Base-by-base conservation (phyloP, 2,329 filamentous ascomycete species). In the Trichoderma asperellum region DNA sequence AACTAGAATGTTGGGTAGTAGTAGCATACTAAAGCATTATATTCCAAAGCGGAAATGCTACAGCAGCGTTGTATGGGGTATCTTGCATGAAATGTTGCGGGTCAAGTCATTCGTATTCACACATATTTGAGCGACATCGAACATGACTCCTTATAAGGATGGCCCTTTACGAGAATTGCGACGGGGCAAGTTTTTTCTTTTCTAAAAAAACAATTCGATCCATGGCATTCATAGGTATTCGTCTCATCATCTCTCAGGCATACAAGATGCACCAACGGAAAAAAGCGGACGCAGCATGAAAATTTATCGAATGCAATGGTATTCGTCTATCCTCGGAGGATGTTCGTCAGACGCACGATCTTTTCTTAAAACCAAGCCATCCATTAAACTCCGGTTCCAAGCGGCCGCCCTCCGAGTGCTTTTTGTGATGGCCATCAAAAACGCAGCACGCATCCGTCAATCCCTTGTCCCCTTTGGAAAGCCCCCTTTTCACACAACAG, bases 321-420 rank as follows among this genome's bases (percentile, higher is more conserved):
- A 81, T 81, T 82, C 76, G 78, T 81, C 80, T 82, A 82, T 80
- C 76, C 76, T 77, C 77, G 76, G 75, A 79, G 78, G 76, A 81
- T 77, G 76, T 78, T 81, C 78, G 79, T 80, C 77, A 81, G 76
- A 81, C 76, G 78, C 76, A 79, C 79, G 74, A 79, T 79, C 77
- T 77, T 70, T 81, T 79, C 79, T 77, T 75, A 78, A 81, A 81
- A 79, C 77, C 80, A 80, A 81, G 79, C 79, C 81, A 80, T 78
- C 79, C 80, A 79, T 79, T 78, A 79, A 81, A 82, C 81, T 82
- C 81, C 81, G 75, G 76, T 82, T 81, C 79, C 80, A 79, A 81
- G 80, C 78, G 79, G 79, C 79, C 79, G 79, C 78, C 79, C 76
- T 80, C 77, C 79, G 77, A 81, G 77, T 76, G 78, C 76, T 75